Evolutionary conservation across 495 filamentous ascomycete genomes (phyloP).

Genomic region (Xylaria flabelliformis): DNA sequence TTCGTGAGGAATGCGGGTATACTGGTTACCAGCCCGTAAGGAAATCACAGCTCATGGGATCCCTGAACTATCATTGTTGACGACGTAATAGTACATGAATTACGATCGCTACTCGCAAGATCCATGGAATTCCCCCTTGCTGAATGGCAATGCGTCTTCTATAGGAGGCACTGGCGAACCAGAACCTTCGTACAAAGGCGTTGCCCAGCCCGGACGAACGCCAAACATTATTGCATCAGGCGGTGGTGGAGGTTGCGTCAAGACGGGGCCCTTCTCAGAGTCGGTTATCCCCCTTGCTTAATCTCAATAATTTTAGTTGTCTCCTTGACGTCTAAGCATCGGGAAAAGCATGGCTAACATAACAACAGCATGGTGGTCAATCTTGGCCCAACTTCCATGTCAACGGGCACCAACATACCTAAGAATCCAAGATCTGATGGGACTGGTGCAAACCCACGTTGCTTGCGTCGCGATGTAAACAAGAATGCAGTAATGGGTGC

Average conservation of each 20-base stretch:
- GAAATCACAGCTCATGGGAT: not conserved
- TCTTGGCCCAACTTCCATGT: conserved; percentile 46
- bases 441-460: conserved; percentile 47
- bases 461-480: conserved; percentile 47
- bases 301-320: not conserved
- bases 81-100: conserved; percentile 49
- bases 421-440: conserved; percentile 44
- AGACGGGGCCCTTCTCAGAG: conserved; percentile 61
- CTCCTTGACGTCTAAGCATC: not conserved
- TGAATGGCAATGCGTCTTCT: conserved; percentile 51
- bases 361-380: conserved; percentile 46
- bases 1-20: conserved; percentile 74
- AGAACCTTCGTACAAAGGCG: conserved; percentile 44
- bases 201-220: conserved; percentile 36
- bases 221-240: conserved; percentile 52
- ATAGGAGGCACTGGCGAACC: conserved; percentile 49
- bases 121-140: conserved; percentile 45
- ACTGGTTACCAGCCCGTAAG: conserved; percentile 55
- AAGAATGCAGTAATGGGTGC: conserved; percentile 54
- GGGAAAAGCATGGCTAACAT: conserved; percentile 19
- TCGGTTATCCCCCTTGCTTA: conserved; percentile 26
- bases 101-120: conserved; percentile 50
- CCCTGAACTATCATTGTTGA: conserved; percentile 9
- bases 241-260: conserved; percentile 67
- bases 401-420: conserved; percentile 39